Percentiles rank a stretch among this genome's conserved stretches.
These are phyloP conservation scores for Fusarium sp. DNA, from an alignment of 2,329 filamentous ascomycete species.

Conservation along the genomic window DNA sequence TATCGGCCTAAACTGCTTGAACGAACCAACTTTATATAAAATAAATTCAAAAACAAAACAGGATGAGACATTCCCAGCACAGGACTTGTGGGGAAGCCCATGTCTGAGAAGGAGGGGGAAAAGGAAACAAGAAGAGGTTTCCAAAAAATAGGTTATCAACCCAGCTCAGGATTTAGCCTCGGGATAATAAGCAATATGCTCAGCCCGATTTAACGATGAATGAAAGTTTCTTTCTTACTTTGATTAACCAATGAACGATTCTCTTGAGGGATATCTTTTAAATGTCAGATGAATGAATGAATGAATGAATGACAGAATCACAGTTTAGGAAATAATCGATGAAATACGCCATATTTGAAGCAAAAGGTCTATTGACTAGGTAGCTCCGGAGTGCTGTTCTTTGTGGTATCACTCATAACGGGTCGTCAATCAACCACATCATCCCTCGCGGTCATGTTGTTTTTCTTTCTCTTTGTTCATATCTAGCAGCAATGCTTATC, in stretches of 20 bases:
- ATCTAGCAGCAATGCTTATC: conserved; percentile 42
- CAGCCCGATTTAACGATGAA: conserved; percentile 35
- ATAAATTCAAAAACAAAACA: conserved; percentile 17
- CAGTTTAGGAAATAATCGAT: background rate
- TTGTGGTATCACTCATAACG: conserved; percentile 49
- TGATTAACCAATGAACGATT: conserved; percentile 17
- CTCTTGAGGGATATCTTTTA: background rate
- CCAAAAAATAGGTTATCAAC: conserved; percentile 19
- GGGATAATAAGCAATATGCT: conserved; percentile 12
- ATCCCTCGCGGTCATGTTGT: conserved; percentile 32
- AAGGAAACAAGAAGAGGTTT: conserved; percentile 17
- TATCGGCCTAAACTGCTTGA: conserved; percentile 8
- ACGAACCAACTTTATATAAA: conserved; percentile 27
- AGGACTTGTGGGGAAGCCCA: conserved; percentile 4
- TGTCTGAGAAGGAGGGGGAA: conserved; percentile 1
- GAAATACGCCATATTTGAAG: conserved; percentile 28
- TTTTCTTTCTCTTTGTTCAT: conserved; percentile 31
- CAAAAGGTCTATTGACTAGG: conserved; percentile 48
- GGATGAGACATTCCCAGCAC: background rate
- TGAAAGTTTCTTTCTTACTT: conserved; percentile 29
- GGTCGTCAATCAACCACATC: conserved; percentile 45
- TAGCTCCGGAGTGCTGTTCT: conserved; percentile 47
- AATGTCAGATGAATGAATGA: background rate
- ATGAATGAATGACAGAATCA: background rate
- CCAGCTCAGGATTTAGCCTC: conserved; percentile 18